Conservation (phyloP, 495 filamentous ascomycete species). For the Neurospora sp. region DNA sequence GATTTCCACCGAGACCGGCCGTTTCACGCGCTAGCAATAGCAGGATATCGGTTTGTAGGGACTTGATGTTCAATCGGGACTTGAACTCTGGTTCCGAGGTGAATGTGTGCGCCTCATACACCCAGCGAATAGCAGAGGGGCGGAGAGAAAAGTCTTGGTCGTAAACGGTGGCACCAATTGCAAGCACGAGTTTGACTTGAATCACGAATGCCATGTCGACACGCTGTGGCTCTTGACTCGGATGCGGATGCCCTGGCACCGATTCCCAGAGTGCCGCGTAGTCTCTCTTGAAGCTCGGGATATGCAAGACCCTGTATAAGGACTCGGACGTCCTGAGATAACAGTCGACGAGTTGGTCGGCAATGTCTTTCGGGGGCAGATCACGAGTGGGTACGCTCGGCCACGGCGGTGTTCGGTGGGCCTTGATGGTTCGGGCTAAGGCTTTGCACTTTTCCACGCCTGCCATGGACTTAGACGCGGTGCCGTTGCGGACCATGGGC, state of each 20-base stretch:
- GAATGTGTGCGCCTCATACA: constrained; percentile 18
- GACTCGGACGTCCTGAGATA: constrained; percentile 39
- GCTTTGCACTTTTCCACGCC: constrained; percentile 19
- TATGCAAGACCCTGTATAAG: constrained; percentile 43
- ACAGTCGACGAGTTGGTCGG: constrained; percentile 34
- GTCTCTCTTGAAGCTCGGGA: constrained; percentile 40
- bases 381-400: constrained; percentile 1
- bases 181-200: constrained; percentile 16
- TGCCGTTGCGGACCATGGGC: neutral
- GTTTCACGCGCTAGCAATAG: constrained; percentile 12
- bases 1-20: constrained; percentile 10
- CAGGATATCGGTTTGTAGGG: constrained; percentile 11
- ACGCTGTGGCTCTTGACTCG: neutral
- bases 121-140: constrained; percentile 8
- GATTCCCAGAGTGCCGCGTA: constrained; percentile 28
- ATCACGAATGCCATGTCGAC: constrained; percentile 2
- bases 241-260: neutral
- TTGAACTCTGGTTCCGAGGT: constrained; percentile 15
- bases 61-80: constrained; percentile 4
- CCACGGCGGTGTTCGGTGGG: constrained; percentile 8
- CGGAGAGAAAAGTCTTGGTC: constrained; percentile 16
- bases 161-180: constrained; percentile 14
- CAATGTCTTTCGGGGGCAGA: constrained; percentile 37
- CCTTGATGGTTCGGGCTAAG: constrained; percentile 13
- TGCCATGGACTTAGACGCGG: neutral